Base-by-base conservation (phyloP, 208 protist species). In the Acanthamoeba triangularis region DNA sequence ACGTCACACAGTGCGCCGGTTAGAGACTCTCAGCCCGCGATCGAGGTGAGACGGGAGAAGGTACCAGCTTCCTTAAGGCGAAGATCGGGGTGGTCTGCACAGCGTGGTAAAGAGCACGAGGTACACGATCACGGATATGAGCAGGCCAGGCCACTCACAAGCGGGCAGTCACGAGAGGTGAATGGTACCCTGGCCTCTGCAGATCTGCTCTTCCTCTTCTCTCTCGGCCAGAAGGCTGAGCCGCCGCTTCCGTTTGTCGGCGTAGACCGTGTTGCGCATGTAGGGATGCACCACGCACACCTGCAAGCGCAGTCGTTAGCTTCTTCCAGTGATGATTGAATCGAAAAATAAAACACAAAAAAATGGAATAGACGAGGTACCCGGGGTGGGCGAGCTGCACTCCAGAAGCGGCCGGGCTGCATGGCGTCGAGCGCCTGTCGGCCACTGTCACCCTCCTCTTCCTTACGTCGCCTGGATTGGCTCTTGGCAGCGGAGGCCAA, bases 351-450 rank as follows among this genome's bases (percentile, higher is more conserved):
- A 23, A 8, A 25, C 6, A 6, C 0, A n/a, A 23, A 0, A 28
- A 20, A 11, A 76, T 44, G 20, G 23, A 30, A 69, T 30, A 80
- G n/a, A n/a, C 5, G 20, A 18, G 14, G 49, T 88, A 88, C 80
- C 44, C 80, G 44, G 5, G 80, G 80, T 8, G 80, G 80, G 28
- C 80, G 80, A 35, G 80, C 4, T 35, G 35, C 30, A 41, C 52
- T 63, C 80, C 80, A 88, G 80, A 88, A 88, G 80, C 80, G 80
- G 28, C 80, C 80, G 49, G 80, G 80, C 80, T 88, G 49, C 80
- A 88, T 88, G 28, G 80, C 52, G n/a, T 88, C 80, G 14, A 88
- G 80, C 5, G 52, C 44, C 80, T 63, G 41, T 2, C 49, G 41
- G 13, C 52, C 80, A 13, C 6, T 44, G 25, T 65, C 76, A 18